A percentile compares a stretch with the other conserved stretches of the same genome.
Conservation (phyloP, 139 green algal species). For the Closterium sp. region DNA sequence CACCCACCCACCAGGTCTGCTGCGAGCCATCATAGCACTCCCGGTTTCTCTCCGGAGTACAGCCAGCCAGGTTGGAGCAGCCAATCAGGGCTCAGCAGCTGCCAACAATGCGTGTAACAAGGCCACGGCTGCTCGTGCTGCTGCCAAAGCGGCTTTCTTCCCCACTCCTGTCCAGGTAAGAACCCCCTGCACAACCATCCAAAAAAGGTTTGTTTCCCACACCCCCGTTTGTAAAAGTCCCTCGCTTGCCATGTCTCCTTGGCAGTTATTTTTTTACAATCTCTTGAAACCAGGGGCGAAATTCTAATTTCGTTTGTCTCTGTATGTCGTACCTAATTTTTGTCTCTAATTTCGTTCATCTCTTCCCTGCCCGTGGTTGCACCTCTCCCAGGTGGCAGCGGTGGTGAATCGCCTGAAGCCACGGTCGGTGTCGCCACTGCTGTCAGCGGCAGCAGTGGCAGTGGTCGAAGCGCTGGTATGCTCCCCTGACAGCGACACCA, state of each 20-base stretch:
- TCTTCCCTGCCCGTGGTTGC: too few relatives aligned
- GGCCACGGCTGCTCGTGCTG: background rate
- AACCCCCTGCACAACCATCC: too few relatives aligned
- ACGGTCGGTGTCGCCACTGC: slow-evolving; percentile 18
- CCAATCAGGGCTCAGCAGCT: background rate
- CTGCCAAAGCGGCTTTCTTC: background rate
- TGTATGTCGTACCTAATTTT: too few relatives aligned
- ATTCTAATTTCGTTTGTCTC: too few relatives aligned
- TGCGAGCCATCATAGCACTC: background rate
- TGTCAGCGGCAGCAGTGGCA: slow-evolving; percentile 33
- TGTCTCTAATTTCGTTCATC: too few relatives aligned
- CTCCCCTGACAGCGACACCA: slow-evolving; percentile 43
- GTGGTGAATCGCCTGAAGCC: slow-evolving; percentile 13
- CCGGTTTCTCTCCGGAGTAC: background rate
- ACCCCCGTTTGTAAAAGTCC: too few relatives aligned
- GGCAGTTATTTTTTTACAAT: too few relatives aligned
- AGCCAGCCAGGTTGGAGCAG: background rate
- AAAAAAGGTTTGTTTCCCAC: too few relatives aligned
- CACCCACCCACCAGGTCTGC: background rate
- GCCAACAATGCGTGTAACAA: background rate
- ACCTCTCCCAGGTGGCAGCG: too few relatives aligned
- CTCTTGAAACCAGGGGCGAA: too few relatives aligned
- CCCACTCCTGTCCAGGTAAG: too few relatives aligned
- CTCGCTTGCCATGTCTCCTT: too few relatives aligned
- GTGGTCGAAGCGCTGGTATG: slow-evolving; percentile 42